Evolutionary conservation across 495 filamentous ascomycete species (phyloP).

Genomic region (Monascus purpureus): DNA sequence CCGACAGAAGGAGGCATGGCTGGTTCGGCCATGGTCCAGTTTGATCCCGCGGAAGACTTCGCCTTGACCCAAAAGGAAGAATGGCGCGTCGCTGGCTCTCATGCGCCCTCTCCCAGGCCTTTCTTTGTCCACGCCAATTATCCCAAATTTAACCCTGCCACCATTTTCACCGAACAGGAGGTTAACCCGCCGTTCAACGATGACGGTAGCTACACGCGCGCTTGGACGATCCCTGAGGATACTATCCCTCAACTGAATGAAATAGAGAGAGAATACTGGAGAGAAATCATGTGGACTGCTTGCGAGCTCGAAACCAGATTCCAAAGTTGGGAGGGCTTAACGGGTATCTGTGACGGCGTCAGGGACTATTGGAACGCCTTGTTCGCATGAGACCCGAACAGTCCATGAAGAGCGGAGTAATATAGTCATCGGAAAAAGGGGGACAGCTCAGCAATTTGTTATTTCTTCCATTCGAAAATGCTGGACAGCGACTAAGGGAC

Average conservation of each 20-base stretch:
- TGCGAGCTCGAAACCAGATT: conserved; percentile 33
- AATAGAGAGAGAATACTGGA: conserved; percentile 37
- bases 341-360: conserved; percentile 16
- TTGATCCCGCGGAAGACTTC: conserved; percentile 27
- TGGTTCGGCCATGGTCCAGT: conserved; percentile 30
- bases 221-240: conserved; percentile 29
- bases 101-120: conserved; percentile 8
- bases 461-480: too few species aligned
- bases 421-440: too few species aligned
- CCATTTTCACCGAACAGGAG: conserved; percentile 20
- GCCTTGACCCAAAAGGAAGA: conserved; percentile 10
- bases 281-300: conserved; percentile 30
- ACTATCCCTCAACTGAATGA: conserved; percentile 27
- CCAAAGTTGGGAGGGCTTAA: conserved; percentile 14
- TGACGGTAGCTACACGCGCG: conserved; percentile 22
- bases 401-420: too few species aligned
- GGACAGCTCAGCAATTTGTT: too few species aligned
- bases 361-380: conserved; percentile 17
- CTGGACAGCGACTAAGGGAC: too few species aligned
- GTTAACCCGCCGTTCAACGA: conserved; percentile 21
- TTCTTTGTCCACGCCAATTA: conserved; percentile 39
- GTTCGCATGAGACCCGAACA: conserved; percentile 7
- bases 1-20: conserved; percentile 33
- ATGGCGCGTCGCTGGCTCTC: conserved; percentile 10
- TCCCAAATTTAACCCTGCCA: conserved; percentile 36